phyloP scores from a whole-genome alignment of 768 basidiomycete species.

The Tulasnella sp. region DNA sequence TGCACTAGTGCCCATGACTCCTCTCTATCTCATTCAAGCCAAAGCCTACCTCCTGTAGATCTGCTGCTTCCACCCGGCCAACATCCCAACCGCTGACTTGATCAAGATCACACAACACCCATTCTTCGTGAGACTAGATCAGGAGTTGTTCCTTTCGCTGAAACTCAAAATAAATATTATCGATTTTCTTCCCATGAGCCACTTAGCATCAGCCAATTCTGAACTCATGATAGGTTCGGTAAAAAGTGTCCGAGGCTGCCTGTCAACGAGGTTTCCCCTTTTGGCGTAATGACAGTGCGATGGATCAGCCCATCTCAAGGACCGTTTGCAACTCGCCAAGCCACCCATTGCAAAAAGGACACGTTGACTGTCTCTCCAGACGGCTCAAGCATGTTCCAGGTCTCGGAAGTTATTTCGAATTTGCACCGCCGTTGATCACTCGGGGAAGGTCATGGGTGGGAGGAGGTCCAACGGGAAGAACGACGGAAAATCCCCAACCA shows the following conservation, averaged over 20 bases:
- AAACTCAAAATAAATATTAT: constrained; percentile 7
- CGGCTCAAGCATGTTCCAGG: neutral
- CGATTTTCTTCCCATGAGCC: neutral
- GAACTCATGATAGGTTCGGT: neutral
- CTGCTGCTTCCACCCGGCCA: neutral
- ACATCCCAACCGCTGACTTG: neutral
- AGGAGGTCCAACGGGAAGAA: neutral
- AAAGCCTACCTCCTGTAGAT: neutral
- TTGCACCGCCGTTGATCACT: neutral
- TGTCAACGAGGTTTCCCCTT: constrained; percentile 9
- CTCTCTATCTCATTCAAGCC: neutral
- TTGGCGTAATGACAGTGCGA: neutral
- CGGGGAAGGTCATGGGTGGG: neutral
- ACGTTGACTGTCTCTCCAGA: neutral
- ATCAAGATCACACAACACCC: neutral
- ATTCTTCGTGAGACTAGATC: neutral
- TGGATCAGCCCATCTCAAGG: neutral
- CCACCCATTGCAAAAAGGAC: neutral
- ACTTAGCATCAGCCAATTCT: neutral
- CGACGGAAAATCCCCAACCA: neutral
- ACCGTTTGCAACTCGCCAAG: neutral
- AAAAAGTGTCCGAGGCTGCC: neutral
- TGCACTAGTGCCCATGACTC: neutral
- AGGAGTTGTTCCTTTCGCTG: constrained; percentile 4
- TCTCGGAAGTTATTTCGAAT: neutral